Evolutionary conservation across 306 rosid genomes (phyloP).

Genomic region (Quercus dentata): DNA sequence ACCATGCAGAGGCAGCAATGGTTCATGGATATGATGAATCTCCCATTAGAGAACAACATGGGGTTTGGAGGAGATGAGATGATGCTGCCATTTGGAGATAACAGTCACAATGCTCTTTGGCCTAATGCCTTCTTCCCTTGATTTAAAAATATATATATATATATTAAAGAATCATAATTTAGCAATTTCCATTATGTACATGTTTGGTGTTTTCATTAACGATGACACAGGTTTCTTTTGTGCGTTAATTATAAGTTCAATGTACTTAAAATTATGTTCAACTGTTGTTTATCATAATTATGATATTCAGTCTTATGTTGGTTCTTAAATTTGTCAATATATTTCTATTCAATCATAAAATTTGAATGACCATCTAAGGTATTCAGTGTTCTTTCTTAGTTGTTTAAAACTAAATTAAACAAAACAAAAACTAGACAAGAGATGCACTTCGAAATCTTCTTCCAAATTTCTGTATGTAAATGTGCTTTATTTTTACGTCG

Average conservation of each 20-base stretch:
- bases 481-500: too few species aligned
- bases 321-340: background rate
- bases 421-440: too few species aligned
- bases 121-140: conserved; percentile 19
- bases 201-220: too few species aligned
- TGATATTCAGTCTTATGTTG: background rate
- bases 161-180: background rate
- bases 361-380: background rate
- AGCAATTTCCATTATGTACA: background rate
- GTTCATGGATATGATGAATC: conserved; percentile 12
- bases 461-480: too few species aligned
- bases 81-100: conserved; percentile 10
- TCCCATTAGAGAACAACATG: background rate
- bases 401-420: too few species aligned
- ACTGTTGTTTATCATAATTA: background rate
- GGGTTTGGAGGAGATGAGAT: conserved; percentile 21
- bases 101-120: conserved; percentile 5
- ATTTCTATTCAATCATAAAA: background rate
- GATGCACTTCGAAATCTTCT: too few species aligned
- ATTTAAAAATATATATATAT: too few species aligned
- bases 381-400: background rate
- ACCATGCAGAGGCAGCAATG: conserved; percentile 8
- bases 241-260: too few species aligned
- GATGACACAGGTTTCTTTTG: too few species aligned
- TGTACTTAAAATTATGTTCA: background rate